These are phyloP conservation scores for Filobasidium wieringae DNA, from an alignment of 768 basidiomycete species.

Conservation along the genomic window DNA sequence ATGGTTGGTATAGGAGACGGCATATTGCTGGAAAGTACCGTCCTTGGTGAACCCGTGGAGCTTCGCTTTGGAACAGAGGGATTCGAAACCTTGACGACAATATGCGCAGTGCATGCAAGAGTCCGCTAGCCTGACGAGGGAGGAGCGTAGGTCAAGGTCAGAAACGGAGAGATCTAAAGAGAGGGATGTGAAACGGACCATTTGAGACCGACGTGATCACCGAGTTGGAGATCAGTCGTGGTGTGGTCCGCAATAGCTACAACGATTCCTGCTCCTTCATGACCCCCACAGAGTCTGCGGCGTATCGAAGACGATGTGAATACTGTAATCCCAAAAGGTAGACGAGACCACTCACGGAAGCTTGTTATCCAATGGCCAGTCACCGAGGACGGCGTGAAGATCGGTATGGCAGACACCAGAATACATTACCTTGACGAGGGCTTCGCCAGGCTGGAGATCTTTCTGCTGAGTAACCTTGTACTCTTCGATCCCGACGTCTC, in stretches of 20 bases:
- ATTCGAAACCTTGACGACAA: slow-evolving; percentile 51
- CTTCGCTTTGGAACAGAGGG: slow-evolving; percentile 53
- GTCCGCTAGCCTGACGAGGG: slow-evolving; percentile 40
- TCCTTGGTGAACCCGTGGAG: slow-evolving; percentile 59
- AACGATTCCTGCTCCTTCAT: slow-evolving; percentile 70
- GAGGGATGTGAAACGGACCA: slow-evolving; percentile 18
- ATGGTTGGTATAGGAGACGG: slow-evolving; percentile 24
- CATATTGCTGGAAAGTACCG: slow-evolving; percentile 55
- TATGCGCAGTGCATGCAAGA: slow-evolving; percentile 62
- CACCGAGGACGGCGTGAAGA: slow-evolving; percentile 38
- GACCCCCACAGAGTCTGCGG: slow-evolving; percentile 43
- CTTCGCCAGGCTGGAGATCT: slow-evolving; percentile 30
- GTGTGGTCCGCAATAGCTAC: slow-evolving; percentile 68
- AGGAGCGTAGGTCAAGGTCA: neutral
- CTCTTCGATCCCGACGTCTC: slow-evolving; percentile 15
- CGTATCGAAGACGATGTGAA: too few relatives aligned
- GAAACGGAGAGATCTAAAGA: neutral
- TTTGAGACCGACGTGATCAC: slow-evolving; percentile 73
- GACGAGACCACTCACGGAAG: slow-evolving; percentile 6
- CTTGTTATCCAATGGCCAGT: slow-evolving; percentile 56
- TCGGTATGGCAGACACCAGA: slow-evolving; percentile 72
- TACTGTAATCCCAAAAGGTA: slow-evolving; percentile 14
- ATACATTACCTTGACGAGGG: slow-evolving; percentile 58
- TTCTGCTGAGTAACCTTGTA: slow-evolving; percentile 29
- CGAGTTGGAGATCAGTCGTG: slow-evolving; percentile 54